phyloP scores from a whole-genome alignment of 352 stramenopile species.

The Phytophthora quininea region DNA sequence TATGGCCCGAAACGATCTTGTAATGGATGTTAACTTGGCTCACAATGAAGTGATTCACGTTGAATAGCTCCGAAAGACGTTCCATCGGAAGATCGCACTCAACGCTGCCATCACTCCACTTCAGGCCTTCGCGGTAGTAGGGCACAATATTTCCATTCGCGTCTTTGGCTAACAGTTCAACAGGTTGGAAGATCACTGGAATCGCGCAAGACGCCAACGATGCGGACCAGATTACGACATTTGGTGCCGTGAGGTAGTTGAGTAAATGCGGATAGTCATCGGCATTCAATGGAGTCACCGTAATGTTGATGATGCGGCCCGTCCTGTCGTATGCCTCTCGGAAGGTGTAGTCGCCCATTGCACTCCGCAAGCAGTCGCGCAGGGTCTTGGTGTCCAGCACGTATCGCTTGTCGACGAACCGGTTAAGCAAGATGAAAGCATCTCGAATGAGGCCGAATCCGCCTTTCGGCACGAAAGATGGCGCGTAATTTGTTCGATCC shows the following conservation, averaged over 20 bases:
- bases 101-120: slow-evolving; percentile 96
- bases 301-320: slow-evolving; percentile 99
- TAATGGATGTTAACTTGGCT: slow-evolving; percentile 94
- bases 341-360: slow-evolving; percentile 98
- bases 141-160: slow-evolving; percentile 80
- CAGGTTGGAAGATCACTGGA: slow-evolving; percentile 94
- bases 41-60: slow-evolving; percentile 99
- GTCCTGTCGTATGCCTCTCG: slow-evolving; percentile 98
- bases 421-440: slow-evolving; percentile 58
- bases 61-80: slow-evolving; percentile 96
- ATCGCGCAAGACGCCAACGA: slow-evolving; percentile 95
- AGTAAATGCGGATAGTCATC: slow-evolving; percentile 96
- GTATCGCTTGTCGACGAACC: slow-evolving; percentile 76
- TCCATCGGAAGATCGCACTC: slow-evolving; percentile 97
- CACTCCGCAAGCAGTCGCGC: slow-evolving; percentile 73
- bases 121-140: slow-evolving; percentile 80
- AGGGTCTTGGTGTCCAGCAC: slow-evolving; percentile 74
- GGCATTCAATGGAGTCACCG: slow-evolving; percentile 91
- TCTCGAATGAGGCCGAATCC: slow-evolving; percentile 55
- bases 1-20: slow-evolving; percentile 85
- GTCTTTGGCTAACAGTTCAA: slow-evolving; percentile 96
- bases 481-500: slow-evolving; percentile 63
- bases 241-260: slow-evolving; percentile 98
- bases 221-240: slow-evolving; percentile 98
- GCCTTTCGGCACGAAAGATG: slow-evolving; percentile 55